Evolutionary conservation across 306 rosid genomes (phyloP).

Genomic region (Trifolium fragiferum): DNA sequence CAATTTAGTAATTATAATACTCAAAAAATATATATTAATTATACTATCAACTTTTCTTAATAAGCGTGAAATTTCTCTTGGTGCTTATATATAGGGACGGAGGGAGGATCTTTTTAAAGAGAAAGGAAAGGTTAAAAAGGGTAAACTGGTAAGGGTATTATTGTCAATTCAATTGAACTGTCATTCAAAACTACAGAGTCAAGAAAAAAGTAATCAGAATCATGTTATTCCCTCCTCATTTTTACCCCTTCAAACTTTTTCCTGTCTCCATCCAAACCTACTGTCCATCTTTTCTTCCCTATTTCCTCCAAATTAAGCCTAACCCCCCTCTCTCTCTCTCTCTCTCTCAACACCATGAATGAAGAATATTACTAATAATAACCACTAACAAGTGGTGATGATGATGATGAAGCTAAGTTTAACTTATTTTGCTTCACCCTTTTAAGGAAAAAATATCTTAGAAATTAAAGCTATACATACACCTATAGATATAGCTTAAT

Average conservation of each 20-base stretch:
- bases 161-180: conserved; percentile 60
- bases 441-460: conserved; percentile 56
- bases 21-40: no score
- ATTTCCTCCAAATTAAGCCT: conserved; percentile 53
- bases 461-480: conserved; percentile 53
- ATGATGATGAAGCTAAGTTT: conserved; percentile 33
- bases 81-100: no score
- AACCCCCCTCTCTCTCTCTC: not conserved
- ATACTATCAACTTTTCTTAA: no score
- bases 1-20: no score
- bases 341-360: conserved; percentile 23
- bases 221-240: conserved; percentile 63
- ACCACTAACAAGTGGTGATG: conserved; percentile 33
- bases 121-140: conserved; percentile 31
- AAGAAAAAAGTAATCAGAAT: conserved; percentile 56
- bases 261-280: conserved; percentile 55
- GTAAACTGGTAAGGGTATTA: conserved; percentile 46
- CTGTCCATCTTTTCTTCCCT: conserved; percentile 47
- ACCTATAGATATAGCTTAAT: not conserved
- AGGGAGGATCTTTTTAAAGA: conserved; percentile 14
- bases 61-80: no score
- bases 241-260: conserved; percentile 56
- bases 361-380: conserved; percentile 38
- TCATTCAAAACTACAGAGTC: conserved; percentile 66
- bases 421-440: conserved; percentile 54